Evolutionary conservation across 805 yeast species (phyloP).

Genomic region (Yarrowia keelungensis): DNA sequence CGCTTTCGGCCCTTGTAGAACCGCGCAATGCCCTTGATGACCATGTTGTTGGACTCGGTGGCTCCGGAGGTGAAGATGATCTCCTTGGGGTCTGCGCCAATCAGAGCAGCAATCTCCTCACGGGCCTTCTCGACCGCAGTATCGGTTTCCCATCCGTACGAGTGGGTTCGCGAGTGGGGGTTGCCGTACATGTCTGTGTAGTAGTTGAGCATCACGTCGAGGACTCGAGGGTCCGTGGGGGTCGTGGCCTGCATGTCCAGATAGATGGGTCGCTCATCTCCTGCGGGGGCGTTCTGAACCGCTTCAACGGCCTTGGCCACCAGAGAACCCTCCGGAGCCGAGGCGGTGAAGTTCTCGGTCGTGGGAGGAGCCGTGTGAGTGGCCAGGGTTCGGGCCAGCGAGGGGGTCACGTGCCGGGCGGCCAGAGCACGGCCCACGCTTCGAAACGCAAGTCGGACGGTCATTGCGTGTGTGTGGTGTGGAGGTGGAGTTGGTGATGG

Average conservation of each 20-base stretch:
- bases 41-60: conserved; percentile 95
- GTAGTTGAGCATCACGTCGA: conserved; percentile 54
- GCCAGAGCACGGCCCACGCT: conserved; percentile 23
- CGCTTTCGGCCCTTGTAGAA: conserved; percentile 88
- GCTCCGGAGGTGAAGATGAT: conserved; percentile 98
- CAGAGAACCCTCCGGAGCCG: conserved; percentile 39
- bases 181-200: conserved; percentile 92
- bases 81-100: conserved; percentile 94
- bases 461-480: conserved; percentile 14
- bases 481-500: background rate
- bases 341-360: conserved; percentile 38
- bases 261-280: conserved; percentile 76
- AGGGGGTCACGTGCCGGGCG: background rate
- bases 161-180: conserved; percentile 96
- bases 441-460: conserved; percentile 27
- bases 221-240: conserved; percentile 95
- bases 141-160: conserved; percentile 99
- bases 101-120: conserved; percentile 77
- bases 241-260: conserved; percentile 98
- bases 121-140: conserved; percentile 89
- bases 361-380: conserved; percentile 36
- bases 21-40: conserved; percentile 92
- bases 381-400: conserved; percentile 13
- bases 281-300: conserved; percentile 45
- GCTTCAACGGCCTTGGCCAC: conserved; percentile 37